Conservation (phyloP, 257 asterid species). For the Plectranthus barbatus region DNA sequence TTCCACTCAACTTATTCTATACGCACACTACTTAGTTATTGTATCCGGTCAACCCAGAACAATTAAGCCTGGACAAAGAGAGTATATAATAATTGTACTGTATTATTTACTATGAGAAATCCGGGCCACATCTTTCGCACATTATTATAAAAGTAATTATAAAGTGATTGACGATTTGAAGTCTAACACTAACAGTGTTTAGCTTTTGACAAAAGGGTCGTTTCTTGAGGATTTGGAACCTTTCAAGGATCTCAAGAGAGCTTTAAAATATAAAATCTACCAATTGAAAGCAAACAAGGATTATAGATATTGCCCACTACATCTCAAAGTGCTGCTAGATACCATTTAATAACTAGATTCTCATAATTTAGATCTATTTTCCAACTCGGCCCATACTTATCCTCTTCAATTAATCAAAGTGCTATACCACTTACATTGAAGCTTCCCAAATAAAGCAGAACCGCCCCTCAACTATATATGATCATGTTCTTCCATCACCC, state of each 20-base stretch:
- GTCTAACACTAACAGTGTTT: not conserved
- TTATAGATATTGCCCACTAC: constrained; percentile 15
- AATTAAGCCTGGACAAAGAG: too few species aligned
- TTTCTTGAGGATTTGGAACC: constrained; percentile 3
- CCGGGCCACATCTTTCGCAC: too few species aligned
- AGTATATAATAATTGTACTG: too few species aligned
- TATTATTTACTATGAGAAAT: too few species aligned
- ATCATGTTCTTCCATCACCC: constrained; percentile 14
- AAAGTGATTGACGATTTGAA: too few species aligned
- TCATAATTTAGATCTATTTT: not conserved
- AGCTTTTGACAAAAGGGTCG: not conserved
- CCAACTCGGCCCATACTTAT: constrained; percentile 9
- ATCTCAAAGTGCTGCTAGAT: not conserved
- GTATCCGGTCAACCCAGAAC: too few species aligned
- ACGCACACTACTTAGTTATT: too few species aligned
- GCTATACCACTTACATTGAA: not conserved
- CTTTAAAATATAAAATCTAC: constrained; percentile 6
- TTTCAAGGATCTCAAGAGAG: constrained; percentile 27
- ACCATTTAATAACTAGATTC: constrained; percentile 7
- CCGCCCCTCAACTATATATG: constrained; percentile 24
- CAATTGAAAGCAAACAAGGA: constrained; percentile 9
- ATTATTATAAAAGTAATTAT: too few species aligned
- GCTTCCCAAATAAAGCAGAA: constrained; percentile 14
- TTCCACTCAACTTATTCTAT: too few species aligned
- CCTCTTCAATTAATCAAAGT: not conserved